Conservation (phyloP, 2,329 filamentous ascomycete species). For the Ophiostoma fasciatum region DNA sequence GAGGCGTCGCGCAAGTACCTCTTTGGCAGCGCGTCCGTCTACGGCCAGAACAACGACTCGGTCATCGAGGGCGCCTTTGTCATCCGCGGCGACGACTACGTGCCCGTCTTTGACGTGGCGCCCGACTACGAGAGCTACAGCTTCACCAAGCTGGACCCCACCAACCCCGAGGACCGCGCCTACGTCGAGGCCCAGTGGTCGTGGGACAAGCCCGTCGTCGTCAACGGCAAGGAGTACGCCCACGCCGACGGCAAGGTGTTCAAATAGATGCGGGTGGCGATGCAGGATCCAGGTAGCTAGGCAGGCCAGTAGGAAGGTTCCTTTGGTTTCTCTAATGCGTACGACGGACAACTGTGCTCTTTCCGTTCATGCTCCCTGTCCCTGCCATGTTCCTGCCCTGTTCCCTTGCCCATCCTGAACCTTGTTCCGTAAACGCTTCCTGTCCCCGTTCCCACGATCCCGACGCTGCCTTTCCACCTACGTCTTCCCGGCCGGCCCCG, state of each 20-base stretch:
- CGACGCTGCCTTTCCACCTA: no score
- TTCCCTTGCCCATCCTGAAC: no score
- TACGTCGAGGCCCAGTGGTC: slow-evolving; percentile 80
- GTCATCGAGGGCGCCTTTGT: slow-evolving; percentile 89
- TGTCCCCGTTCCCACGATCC: no score
- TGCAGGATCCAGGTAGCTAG: neutral
- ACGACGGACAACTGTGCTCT: no score
- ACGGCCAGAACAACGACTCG: slow-evolving; percentile 75
- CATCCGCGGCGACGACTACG: slow-evolving; percentile 77
- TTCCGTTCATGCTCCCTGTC: no score
- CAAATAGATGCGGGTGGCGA: slow-evolving; percentile 53
- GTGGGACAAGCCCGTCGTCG: slow-evolving; percentile 72
- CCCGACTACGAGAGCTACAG: slow-evolving; percentile 94
- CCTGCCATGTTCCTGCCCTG: no score
- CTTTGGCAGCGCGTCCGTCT: slow-evolving; percentile 84
- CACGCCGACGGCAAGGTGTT: slow-evolving; percentile 94
- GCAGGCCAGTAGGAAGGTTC: slow-evolving; percentile 3
- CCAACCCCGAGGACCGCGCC: slow-evolving; percentile 68
- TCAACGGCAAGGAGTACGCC: slow-evolving; percentile 77
- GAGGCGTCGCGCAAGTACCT: slow-evolving; percentile 97
- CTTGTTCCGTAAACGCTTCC: no score
- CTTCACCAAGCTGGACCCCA: slow-evolving; percentile 91
- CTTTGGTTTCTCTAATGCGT: slow-evolving; percentile 1
- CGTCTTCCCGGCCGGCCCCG: no score
- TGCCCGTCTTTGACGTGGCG: slow-evolving; percentile 86